phyloP scores from a whole-genome alignment of 176 grass and related monocot species.

The Paspalum vaginatum region DNA sequence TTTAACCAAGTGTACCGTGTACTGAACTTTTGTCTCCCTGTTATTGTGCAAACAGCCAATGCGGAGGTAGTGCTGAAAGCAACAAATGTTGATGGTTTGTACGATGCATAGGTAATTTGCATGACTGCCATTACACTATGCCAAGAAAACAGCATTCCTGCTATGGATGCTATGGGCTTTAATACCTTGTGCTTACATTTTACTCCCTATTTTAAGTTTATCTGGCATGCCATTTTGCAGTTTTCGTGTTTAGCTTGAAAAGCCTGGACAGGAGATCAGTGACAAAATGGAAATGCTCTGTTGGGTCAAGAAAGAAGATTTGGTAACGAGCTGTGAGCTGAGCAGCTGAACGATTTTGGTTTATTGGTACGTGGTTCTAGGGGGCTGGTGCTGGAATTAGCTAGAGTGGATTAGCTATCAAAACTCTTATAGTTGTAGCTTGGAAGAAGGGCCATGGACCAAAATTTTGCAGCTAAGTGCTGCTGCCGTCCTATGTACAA shows the following conservation, averaged over 20 bases:
- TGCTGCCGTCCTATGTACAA: conserved; percentile 41
- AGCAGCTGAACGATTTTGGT: conserved; percentile 1
- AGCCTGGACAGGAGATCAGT: conserved; percentile 53
- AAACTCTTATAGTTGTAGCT: background rate
- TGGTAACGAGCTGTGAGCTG: conserved; percentile 53
- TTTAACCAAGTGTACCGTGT: background rate
- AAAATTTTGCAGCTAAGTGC: background rate
- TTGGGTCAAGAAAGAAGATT: conserved; percentile 51
- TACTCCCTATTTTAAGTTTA: background rate
- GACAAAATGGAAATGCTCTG: conserved; percentile 22
- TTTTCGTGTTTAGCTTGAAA: conserved; percentile 96
- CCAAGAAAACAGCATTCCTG: conserved; percentile 97
- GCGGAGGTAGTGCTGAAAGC: conserved; percentile 98
- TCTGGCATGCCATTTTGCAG: conserved; percentile 43
- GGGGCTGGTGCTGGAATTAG: conserved; percentile 9
- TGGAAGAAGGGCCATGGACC: background rate
- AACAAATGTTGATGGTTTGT: conserved; percentile 96
- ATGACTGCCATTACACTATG: conserved; percentile 97
- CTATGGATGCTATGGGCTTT: conserved; percentile 32
- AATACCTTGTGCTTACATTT: background rate
- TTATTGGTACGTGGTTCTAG: too few relatives aligned
- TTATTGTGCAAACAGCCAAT: conserved; percentile 56
- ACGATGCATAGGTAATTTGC: conserved; percentile 87
- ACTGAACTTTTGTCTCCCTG: background rate
- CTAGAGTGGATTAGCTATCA: conserved; percentile 45